Evolutionary conservation across 2,329 filamentous ascomycete genomes (phyloP).

Genomic region (Claviceps maximensis): DNA sequence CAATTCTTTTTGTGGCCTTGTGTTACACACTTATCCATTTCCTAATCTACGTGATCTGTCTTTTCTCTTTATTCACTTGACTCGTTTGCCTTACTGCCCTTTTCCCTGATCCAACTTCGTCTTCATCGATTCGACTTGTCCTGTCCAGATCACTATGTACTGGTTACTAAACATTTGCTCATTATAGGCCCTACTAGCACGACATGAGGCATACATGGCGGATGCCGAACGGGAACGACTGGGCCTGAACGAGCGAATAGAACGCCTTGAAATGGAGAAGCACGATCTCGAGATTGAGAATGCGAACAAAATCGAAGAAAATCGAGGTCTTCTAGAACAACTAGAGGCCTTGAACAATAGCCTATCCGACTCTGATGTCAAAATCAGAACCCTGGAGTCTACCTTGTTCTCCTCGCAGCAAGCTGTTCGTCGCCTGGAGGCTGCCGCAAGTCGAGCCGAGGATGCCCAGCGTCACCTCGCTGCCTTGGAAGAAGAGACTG

Average conservation of each 20-base stretch:
- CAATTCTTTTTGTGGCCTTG: not conserved
- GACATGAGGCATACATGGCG: conserved; percentile 89
- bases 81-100: not conserved
- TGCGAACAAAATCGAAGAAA: conserved; percentile 67
- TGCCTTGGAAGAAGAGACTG: conserved; percentile 71
- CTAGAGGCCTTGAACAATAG: conserved; percentile 71
- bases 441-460: conserved; percentile 59
- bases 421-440: conserved; percentile 61
- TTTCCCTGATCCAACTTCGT: not conserved
- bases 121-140: not conserved
- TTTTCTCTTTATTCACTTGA: not conserved
- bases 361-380: conserved; percentile 67
- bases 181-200: conserved; percentile 73
- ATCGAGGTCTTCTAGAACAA: conserved; percentile 66
- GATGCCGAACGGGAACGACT: conserved; percentile 78
- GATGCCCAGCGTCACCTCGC: conserved; percentile 70
- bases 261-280: conserved; percentile 63
- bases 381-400: conserved; percentile 63
- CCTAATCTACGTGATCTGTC: no score
- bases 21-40: not conserved
- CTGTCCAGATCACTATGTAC: conserved; percentile 8
- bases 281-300: conserved; percentile 63
- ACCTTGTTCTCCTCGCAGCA: conserved; percentile 66
- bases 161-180: conserved; percentile 54
- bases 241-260: conserved; percentile 59